Base-by-base conservation (phyloP, 306 rosid species). In the Casuarina glauca region DNA sequence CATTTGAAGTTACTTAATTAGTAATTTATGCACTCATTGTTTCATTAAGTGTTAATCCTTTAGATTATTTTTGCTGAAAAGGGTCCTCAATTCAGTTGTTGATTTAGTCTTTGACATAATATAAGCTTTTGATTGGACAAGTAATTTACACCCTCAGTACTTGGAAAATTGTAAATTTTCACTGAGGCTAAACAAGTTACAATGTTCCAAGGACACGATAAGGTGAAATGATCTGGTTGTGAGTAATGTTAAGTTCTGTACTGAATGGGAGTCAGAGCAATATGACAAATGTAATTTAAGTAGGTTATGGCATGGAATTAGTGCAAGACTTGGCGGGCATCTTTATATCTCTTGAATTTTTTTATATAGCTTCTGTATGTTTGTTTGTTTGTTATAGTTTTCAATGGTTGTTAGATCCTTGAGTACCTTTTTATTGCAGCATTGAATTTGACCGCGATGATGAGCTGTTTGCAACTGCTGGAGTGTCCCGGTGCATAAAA, bases 371-470 rank as follows among this genome's bases (percentile, higher is more conserved):
- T 2, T 73, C 13, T 61, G 42, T 46, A 9, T 45, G 50, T 16
- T 7, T 53, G 50, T 66, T 32, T 63, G 49, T 73, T 17, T 20
- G 35, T 70, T 74, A 76, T 7, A 45, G 53, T 71, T 52, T 8
- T 83, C 58, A 36, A 6, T 51, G 36, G 55, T 69, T 48, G 70
- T 62, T 20, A 15, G 35, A 50, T 74, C 78, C 64, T 87, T 82
- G 69, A n/a, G 72, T 44, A 26, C 76, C 52, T 79, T 58, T 26
- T 69, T 76, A 69, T 85, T 89, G 87, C 91, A 95, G 99, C 93
- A 95, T 95, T 75, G 99, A 95, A 90, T 95, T 95, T 84, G 94
- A 93, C 74, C 84, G 97, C 2, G 97, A 95, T 74, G 96, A 93
- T 79, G 97, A 95, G 80, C 84, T 93, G 72, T 95, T 95, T 84